Conservation (phyloP, 2,329 filamentous ascomycete genomes). For the Penicillium paneum region DNA sequence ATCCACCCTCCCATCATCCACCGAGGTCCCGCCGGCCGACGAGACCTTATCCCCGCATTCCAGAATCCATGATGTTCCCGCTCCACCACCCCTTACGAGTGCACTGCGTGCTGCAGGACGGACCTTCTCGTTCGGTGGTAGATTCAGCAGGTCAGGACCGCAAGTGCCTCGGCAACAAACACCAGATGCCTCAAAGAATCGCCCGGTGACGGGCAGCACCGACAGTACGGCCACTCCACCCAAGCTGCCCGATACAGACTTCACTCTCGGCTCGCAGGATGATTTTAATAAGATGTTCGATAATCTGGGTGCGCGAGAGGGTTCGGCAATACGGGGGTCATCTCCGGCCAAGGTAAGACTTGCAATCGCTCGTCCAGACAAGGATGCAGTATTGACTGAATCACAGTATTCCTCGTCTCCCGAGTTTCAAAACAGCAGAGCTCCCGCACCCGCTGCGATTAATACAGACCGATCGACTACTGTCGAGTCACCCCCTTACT, state of each 20-base stretch:
- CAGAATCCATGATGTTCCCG: constrained; percentile 43
- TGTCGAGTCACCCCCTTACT: constrained; percentile 50
- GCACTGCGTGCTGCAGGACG: constrained; percentile 48
- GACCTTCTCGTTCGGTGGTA: constrained; percentile 54
- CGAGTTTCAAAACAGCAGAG: constrained; percentile 21
- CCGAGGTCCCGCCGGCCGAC: constrained; percentile 45
- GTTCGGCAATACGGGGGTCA: constrained; percentile 24
- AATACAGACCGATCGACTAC: constrained; percentile 44
- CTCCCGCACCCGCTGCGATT: constrained; percentile 41
- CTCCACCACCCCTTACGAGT: constrained; percentile 40
- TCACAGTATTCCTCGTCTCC: constrained; percentile 25
- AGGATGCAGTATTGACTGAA: constrained; percentile 19
- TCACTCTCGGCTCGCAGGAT: constrained; percentile 41
- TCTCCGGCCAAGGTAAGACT: constrained; percentile 23
- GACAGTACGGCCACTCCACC: constrained; percentile 52
- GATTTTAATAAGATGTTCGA: constrained; percentile 55
- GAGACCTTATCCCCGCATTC: constrained; percentile 37
- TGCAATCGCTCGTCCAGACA: not conserved
- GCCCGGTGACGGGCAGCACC: constrained; percentile 52
- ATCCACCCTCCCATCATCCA: constrained; percentile 55
- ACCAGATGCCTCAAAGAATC: constrained; percentile 32
- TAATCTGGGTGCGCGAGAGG: constrained; percentile 39
- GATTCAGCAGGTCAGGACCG: constrained; percentile 33
- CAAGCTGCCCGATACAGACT: constrained; percentile 47
- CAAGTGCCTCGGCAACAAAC: constrained; percentile 22